phyloP scores from a whole-genome alignment of 208 protist species.

The Lotmaria passim region DNA sequence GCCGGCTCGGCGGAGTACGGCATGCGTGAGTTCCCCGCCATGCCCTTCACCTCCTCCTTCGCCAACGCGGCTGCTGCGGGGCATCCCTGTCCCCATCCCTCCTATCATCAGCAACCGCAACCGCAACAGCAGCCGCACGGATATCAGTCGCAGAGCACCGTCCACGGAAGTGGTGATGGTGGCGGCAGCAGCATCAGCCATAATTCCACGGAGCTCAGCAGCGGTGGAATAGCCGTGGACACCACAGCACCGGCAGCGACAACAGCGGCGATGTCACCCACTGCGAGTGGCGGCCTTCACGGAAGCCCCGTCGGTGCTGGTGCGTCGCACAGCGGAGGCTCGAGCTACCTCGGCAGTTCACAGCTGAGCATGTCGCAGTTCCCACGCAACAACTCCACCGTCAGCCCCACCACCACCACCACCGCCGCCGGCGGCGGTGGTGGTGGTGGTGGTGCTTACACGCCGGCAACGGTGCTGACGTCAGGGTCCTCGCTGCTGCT shows the following conservation, averaged over 20 bases:
- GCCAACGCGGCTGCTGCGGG: not conserved
- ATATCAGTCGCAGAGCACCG: not conserved
- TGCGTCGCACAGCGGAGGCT: slow-evolving; percentile 11
- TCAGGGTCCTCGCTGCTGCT: not conserved
- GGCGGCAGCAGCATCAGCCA: not conserved
- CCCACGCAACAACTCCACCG: not conserved
- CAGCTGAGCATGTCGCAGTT: slow-evolving; percentile 13
- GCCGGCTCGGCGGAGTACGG: slow-evolving; percentile 3
- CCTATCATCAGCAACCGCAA: not conserved
- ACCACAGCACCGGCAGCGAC: not conserved
- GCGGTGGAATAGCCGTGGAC: not conserved
- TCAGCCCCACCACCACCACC: not conserved
- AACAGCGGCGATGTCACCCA: not conserved
- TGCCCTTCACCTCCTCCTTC: slow-evolving; percentile 1
- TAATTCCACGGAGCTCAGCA: not conserved
- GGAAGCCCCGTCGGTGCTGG: not conserved
- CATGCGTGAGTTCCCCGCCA: slow-evolving; percentile 12
- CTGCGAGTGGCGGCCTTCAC: not conserved
- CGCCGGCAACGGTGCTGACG: not conserved
- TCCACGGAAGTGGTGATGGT: too few species aligned
- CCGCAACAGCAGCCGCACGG: not conserved
- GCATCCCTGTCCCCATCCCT: not conserved
- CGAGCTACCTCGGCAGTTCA: slow-evolving; percentile 22
- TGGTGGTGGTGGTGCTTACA: not conserved
- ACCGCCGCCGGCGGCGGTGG: too few species aligned